Evolutionary conservation across 495 filamentous ascomycete genomes (phyloP).

Genomic region (Xanthoparmelia taractica): DNA sequence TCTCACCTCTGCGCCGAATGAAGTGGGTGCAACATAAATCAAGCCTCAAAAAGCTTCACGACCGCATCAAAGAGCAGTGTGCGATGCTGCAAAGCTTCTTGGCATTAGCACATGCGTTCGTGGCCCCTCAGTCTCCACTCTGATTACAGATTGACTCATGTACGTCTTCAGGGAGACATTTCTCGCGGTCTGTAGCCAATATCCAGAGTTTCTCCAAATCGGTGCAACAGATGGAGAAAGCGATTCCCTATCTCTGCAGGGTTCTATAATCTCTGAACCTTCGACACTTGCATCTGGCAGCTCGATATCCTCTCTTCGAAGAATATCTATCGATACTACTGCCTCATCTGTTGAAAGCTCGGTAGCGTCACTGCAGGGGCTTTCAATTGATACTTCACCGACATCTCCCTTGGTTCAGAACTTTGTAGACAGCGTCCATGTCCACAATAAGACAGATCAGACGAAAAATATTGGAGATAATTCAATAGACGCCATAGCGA

Average conservation of each 20-base stretch:
- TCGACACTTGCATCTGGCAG: background rate
- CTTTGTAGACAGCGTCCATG: background rate
- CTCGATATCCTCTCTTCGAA: slow-evolving; percentile 10
- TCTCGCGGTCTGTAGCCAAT: slow-evolving; percentile 8
- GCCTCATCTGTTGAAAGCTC: slow-evolving; percentile 14
- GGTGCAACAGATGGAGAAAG: slow-evolving; percentile 10
- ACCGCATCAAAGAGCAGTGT: slow-evolving; percentile 15
- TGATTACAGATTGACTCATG: background rate
- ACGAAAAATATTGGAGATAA: background rate
- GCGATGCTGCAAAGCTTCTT: slow-evolving; percentile 17
- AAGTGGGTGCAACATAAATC: slow-evolving; percentile 19
- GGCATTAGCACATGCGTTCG: slow-evolving; percentile 16
- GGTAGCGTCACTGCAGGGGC: slow-evolving; percentile 4
- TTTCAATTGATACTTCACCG: background rate
- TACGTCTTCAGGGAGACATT: slow-evolving; percentile 12
- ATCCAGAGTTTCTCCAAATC: slow-evolving; percentile 15
- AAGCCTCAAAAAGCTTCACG: slow-evolving; percentile 15
- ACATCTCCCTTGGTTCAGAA: slow-evolving; percentile 3
- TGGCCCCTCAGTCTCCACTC: background rate
- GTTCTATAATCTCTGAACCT: slow-evolving; percentile 7
- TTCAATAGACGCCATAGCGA: background rate
- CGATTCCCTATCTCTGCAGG: slow-evolving; percentile 1
- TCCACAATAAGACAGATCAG: background rate
- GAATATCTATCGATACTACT: slow-evolving; percentile 13
- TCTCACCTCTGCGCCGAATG: slow-evolving; percentile 16